phyloP scores from a whole-genome alignment of 2,329 filamentous ascomycete genomes.

The Colletotrichum tropicale region DNA sequence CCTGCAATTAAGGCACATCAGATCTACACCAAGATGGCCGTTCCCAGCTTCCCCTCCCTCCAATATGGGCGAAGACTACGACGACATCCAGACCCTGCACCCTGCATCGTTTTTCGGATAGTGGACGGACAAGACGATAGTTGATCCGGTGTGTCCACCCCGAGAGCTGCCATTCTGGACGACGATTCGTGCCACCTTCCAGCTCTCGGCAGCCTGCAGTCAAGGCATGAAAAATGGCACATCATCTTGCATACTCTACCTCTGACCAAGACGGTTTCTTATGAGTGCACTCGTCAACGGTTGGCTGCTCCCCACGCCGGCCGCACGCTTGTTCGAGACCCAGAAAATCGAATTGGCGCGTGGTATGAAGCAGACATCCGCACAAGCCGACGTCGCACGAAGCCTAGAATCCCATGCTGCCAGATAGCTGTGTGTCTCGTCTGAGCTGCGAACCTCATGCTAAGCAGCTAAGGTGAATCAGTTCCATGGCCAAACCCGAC shows the following conservation, averaged over 20 bases:
- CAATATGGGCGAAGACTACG: not conserved
- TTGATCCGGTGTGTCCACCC: constrained; percentile 9
- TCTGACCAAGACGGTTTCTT: not conserved
- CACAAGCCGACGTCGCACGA: constrained; percentile 3
- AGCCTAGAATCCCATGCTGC: not conserved
- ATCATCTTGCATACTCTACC: constrained; percentile 21
- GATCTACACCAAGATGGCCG: constrained; percentile 5
- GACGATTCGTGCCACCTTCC: constrained; percentile 13
- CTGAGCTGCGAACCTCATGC: constrained; percentile 17
- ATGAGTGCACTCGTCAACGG: not conserved
- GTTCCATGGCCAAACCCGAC: not conserved
- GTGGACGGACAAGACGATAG: not conserved
- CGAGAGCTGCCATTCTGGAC: constrained; percentile 4
- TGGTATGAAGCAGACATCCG: constrained; percentile 6
- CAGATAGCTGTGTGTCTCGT: constrained; percentile 2
- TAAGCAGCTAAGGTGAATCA: constrained; percentile 18
- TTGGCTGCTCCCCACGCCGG: not conserved
- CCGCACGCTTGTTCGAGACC: not conserved
- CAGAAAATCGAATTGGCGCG: not conserved
- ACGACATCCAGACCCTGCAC: constrained; percentile 10
- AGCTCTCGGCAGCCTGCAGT: constrained; percentile 18
- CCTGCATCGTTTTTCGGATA: not conserved
- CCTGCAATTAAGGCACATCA: constrained; percentile 5
- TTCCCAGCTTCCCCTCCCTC: constrained; percentile 2
- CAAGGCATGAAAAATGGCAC: constrained; percentile 24